A percentile compares a stretch with the other conserved stretches of the same genome.
Evolutionary conservation across 176 grass and related monocot genomes (phyloP).

Genomic region (Poa pratensis): DNA sequence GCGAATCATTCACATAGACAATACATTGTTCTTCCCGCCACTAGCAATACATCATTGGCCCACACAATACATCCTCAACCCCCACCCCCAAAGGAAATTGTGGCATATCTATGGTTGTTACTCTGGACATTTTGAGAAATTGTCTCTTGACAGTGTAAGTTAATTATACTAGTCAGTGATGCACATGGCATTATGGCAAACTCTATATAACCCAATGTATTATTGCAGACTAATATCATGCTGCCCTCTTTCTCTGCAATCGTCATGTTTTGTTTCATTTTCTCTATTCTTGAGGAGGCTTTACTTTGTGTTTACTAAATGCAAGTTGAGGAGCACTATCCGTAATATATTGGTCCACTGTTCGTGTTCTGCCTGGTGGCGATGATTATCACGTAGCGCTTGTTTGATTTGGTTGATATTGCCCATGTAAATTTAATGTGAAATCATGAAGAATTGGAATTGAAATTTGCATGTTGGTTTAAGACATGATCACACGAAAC

Average conservation of each 20-base stretch:
- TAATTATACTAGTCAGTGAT: constrained; percentile 33
- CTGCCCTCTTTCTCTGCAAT: background rate
- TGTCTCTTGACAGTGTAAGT: constrained; percentile 38
- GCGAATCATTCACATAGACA: constrained; percentile 22
- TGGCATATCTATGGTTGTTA: constrained; percentile 29
- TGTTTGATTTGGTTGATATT: background rate
- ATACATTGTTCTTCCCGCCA: constrained; percentile 30
- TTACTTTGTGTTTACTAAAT: background rate
- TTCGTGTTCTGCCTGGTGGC: background rate
- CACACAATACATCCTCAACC: constrained; percentile 16
- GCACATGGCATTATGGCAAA: constrained; percentile 6
- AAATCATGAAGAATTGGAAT: background rate
- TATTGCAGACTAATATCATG: constrained; percentile 9
- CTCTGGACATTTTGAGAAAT: constrained; percentile 29
- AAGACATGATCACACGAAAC: background rate
- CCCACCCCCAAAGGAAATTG: constrained; percentile 6
- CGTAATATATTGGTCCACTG: background rate
- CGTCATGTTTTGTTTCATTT: background rate
- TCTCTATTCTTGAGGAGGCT: background rate
- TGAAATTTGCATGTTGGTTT: background rate
- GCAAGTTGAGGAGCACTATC: background rate
- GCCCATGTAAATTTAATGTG: background rate
- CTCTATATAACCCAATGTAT: background rate
- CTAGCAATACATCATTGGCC: constrained; percentile 21
- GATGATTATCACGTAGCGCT: background rate